These are phyloP conservation scores for Kitagawia praeruptora DNA, from an alignment of 129 eudicot genomes.

Conservation along the genomic window DNA sequence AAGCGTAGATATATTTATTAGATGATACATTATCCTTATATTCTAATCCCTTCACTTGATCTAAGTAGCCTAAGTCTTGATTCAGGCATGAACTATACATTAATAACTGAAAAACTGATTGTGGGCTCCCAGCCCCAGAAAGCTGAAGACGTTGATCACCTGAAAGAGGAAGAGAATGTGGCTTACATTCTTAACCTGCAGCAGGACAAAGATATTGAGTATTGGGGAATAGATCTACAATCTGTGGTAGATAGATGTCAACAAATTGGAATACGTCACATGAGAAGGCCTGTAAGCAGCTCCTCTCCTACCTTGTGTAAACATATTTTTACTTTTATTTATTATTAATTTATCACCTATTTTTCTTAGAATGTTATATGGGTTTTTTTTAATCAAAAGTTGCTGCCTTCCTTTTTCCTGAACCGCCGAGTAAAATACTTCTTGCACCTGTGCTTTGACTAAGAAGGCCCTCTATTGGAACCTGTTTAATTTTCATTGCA, in stretches of 20 bases:
- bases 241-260: constrained; percentile 55
- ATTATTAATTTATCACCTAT: too few relatives aligned
- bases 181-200: constrained; percentile 89
- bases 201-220: constrained; percentile 76
- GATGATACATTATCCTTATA: neutral
- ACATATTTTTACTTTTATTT: neutral
- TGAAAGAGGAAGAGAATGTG: constrained; percentile 70
- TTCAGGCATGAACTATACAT: constrained; percentile 86
- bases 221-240: constrained; percentile 73
- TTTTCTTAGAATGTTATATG: too few relatives aligned
- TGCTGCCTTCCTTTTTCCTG: neutral
- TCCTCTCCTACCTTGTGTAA: neutral
- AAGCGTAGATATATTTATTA: neutral
- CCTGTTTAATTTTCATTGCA: too few relatives aligned
- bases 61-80: constrained; percentile 10
- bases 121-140: constrained; percentile 98
- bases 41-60: neutral
- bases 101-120: constrained; percentile 65
- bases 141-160: constrained; percentile 77
- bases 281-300: constrained; percentile 94
- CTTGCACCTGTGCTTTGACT: neutral
- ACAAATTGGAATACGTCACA: constrained; percentile 59
- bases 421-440: too few relatives aligned
- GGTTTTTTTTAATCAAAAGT: too few relatives aligned
- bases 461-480: neutral